phyloP scores from a whole-genome alignment of 176 grass and related monocot genomes.

The Ampelocalamus luodianensis region DNA sequence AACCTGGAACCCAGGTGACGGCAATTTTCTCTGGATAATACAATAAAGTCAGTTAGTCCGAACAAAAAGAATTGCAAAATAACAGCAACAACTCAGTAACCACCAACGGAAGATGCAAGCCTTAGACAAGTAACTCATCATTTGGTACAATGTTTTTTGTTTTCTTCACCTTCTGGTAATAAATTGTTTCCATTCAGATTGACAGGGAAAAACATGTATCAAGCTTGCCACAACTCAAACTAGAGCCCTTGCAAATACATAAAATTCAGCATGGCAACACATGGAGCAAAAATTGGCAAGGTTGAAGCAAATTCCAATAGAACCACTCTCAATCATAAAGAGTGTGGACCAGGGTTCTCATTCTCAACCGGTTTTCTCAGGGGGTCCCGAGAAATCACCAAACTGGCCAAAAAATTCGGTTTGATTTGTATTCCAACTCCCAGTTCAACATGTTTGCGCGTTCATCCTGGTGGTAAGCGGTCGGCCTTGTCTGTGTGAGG shows the following conservation, averaged over 20 bases:
- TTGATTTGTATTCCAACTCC: too few species aligned
- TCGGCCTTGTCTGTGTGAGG: too few species aligned
- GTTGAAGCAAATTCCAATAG: neutral
- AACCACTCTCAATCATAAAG: neutral
- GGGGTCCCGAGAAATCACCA: too few species aligned
- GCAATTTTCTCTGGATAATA: conserved; percentile 84
- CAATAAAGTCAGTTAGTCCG: conserved; percentile 26
- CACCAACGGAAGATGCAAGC: conserved; percentile 12
- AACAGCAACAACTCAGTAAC: neutral
- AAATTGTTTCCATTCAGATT: neutral
- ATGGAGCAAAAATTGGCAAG: conserved; percentile 6
- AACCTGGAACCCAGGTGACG: conserved; percentile 87
- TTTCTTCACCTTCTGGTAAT: conserved; percentile 8
- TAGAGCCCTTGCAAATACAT: neutral
- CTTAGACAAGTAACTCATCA: neutral
- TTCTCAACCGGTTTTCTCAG: neutral
- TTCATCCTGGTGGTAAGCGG: too few species aligned
- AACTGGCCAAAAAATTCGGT: too few species aligned
- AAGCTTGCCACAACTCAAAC: conserved; percentile 11
- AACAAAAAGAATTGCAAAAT: conserved; percentile 1
- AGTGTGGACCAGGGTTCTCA: neutral
- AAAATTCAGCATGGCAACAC: neutral
- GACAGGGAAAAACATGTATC: neutral
- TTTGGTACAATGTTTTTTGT: neutral
- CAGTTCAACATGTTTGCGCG: too few species aligned